Evolutionary conservation across 1,284 basidiomycete species (phyloP), one percentile per base, ranked within the genome.

Genomic region (Singerocomus rubriflavus): DNA sequence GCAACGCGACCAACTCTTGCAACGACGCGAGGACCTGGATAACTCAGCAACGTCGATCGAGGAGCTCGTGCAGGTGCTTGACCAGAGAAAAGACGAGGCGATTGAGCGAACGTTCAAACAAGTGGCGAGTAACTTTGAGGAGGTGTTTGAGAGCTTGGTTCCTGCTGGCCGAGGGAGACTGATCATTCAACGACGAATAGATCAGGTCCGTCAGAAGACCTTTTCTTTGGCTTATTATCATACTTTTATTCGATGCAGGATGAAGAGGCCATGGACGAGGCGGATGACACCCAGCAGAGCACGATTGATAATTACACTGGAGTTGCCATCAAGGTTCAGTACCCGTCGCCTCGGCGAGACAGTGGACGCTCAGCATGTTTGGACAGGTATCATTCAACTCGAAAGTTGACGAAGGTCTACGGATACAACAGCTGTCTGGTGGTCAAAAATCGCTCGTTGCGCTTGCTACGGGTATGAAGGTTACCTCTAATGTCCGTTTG

Each of bases 91-190:
- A 70, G 96, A 98, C 64, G 97, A 98, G 68, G 96, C 97, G 4
- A 98, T 99, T 57, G 93, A 98, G 71, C 78, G 94, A 32, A 99
- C 96, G 1, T 99, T 98, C 74, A 97, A 96, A 73, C 94, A 98
- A 67, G 97, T 99, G 2, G 93, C 92, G 14, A 92, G 84, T 59
- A 94, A 98, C 71, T 99, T 99, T 70, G 91, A 92, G 61, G 92
- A 98, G 57, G 94, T 99, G 11, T 99, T 99, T 67, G 94, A 95
- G 71, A 90, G 87, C 69, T 79, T 99, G n/a, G 97, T 99, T 0
- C 96, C 97, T 4, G 91, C 90, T 42, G 97, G 97, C 12, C 79
- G 88, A 38, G 97, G 97, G 1, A 73, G 88, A 47, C 70, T 99
- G 53, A 91, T 97, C 60, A 99, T 99, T 63, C 93, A 97, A 71